Conservation (phyloP, 1,284 basidiomycete species). For the Moesziomyces sp. region DNA sequence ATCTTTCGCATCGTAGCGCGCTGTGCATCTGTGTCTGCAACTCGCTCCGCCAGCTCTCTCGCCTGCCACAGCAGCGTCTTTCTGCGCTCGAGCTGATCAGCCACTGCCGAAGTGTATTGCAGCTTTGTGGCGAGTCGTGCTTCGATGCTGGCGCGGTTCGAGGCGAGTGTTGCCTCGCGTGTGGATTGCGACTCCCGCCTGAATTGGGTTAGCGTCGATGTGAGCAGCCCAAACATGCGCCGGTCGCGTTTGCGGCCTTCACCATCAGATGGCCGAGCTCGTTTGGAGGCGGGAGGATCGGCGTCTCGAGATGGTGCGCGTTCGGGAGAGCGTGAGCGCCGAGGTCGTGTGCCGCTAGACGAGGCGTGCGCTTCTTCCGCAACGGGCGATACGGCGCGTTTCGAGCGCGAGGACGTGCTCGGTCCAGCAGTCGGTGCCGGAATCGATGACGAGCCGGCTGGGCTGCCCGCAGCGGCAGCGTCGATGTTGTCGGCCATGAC, state of each 20-base stretch:
- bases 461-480: no score
- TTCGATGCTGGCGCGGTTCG: constrained; percentile 16
- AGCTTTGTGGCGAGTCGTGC: constrained; percentile 16
- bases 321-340: no score
- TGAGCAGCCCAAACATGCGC: constrained; percentile 31
- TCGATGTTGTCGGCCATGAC: no score
- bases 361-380: constrained; percentile 13
- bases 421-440: background rate
- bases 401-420: background rate
- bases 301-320: no score
- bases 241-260: constrained; percentile 18
- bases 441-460: no score
- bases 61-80: constrained; percentile 23
- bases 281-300: background rate
- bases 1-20: constrained; percentile 15
- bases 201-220: constrained; percentile 27
- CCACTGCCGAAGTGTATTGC: background rate
- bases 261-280: background rate
- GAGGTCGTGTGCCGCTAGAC: background rate
- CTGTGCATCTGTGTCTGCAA: constrained; percentile 19
- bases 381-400: constrained; percentile 26
- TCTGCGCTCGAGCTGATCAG: background rate
- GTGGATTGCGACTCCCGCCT: constrained; percentile 28
- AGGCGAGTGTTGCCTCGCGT: constrained; percentile 1
- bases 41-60: constrained; percentile 15